phyloP scores from a whole-genome alignment of 805 yeast genomes.

The Teunomyces lycoperdinae region DNA sequence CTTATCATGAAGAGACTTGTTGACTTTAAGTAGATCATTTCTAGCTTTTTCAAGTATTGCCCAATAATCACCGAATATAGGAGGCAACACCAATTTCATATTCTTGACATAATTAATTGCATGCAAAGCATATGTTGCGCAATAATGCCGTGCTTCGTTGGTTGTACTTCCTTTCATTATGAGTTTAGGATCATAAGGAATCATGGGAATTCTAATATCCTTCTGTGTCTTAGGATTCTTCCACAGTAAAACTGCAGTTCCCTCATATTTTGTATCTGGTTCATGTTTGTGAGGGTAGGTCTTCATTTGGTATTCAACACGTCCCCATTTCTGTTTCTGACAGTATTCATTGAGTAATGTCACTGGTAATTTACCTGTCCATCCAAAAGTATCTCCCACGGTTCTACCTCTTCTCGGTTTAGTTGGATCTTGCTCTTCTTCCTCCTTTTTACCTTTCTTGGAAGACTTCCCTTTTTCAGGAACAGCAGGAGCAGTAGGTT shows the following conservation, averaged over 20 bases:
- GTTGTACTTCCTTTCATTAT: conserved; percentile 52
- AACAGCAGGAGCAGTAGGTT: not conserved
- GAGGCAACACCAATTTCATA: conserved; percentile 83
- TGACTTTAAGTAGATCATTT: conserved; percentile 42
- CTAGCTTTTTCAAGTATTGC: conserved; percentile 62
- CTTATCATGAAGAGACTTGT: conserved; percentile 47
- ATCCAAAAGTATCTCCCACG: conserved; percentile 61
- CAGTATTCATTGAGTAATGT: conserved; percentile 82
- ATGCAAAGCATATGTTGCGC: conserved; percentile 85
- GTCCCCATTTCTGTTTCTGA: conserved; percentile 87
- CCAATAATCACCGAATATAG: conserved; percentile 80
- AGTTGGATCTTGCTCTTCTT: conserved; percentile 1
- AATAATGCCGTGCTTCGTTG: conserved; percentile 83
- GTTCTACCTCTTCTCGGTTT: conserved; percentile 41
- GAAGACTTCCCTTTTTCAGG: conserved; percentile 4
- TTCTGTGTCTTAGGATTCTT: conserved; percentile 82
- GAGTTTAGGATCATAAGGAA: conserved; percentile 56
- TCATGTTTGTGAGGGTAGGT: conserved; percentile 18
- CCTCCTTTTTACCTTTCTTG: conserved; percentile 7
- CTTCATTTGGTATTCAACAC: conserved; percentile 71
- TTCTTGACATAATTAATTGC: conserved; percentile 79
- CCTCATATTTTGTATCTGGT: conserved; percentile 21
- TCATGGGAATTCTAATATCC: conserved; percentile 52
- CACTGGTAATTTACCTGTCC: conserved; percentile 95
- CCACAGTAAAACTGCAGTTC: conserved; percentile 63